A percentile compares a stretch with the other conserved stretches of the same genome.
Conservation (phyloP, 805 yeast species). For the Alloascoidea hylecoeti region DNA sequence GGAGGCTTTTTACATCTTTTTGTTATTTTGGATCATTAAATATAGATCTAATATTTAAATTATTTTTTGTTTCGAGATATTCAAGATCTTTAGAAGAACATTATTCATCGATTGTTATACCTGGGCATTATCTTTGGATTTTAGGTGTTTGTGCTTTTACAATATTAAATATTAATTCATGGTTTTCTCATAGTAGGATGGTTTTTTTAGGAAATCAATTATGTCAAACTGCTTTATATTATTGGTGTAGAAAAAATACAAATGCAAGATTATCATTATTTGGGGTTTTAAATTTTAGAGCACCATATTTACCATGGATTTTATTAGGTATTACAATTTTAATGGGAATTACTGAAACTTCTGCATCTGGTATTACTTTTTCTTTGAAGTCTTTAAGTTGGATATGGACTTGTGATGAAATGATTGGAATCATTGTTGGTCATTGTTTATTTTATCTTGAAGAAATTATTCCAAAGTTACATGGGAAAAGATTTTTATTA, state of each 20-base stretch:
- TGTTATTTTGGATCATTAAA: slow-evolving; percentile 27
- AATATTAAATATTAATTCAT: slow-evolving; percentile 18
- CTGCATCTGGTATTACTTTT: too few relatives aligned
- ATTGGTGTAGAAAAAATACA: slow-evolving; percentile 31
- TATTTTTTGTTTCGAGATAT: slow-evolving; percentile 22
- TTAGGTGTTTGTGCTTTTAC: slow-evolving; percentile 16
- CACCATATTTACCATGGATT: slow-evolving; percentile 30
- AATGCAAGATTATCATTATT: slow-evolving; percentile 23
- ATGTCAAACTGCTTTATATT: slow-evolving; percentile 24
- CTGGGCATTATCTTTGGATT: slow-evolving; percentile 25
- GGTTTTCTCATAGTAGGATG: slow-evolving; percentile 10
- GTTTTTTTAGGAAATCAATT: slow-evolving; percentile 4
- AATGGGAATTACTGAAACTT: slow-evolving; percentile 3
- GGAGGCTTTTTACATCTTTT: slow-evolving; percentile 26
- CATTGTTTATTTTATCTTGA: slow-evolving; percentile 25
- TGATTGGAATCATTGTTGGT: slow-evolving; percentile 26
- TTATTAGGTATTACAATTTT: slow-evolving; percentile 14
- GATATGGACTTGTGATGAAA: too few relatives aligned
- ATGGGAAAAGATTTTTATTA: slow-evolving; percentile 19
- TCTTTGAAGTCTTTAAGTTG: too few relatives aligned
- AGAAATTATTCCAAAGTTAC: slow-evolving; percentile 26
- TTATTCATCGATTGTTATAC: slow-evolving; percentile 12
- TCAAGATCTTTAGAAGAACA: slow-evolving; percentile 24
- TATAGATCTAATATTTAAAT: slow-evolving; percentile 18
- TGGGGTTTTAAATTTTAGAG: slow-evolving; percentile 25